Evolutionary conservation across 2,329 filamentous ascomycete species (phyloP), one percentile per base, ranked within the genome.

Genomic region (Talaromyces sp.): DNA sequence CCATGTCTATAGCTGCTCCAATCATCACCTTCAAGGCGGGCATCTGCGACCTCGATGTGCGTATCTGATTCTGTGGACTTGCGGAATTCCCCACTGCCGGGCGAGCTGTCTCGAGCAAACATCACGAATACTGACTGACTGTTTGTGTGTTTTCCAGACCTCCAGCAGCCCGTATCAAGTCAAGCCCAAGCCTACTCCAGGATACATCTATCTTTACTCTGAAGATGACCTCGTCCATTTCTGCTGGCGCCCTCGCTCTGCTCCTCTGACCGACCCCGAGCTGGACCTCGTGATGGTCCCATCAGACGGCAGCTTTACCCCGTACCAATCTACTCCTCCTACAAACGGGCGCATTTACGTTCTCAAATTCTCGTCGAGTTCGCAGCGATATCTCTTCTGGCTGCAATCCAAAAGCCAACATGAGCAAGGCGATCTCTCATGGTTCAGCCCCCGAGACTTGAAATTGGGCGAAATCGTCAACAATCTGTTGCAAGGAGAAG

Each of bases 21-120:
- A 84, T 96, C 72, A 93, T 98, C 74, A 96, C 92, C 17, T 98
- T 98, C 84, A 97, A 96, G 83, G 93, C 93, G 65, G 93, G 93
- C 76, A 86, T 85, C 75, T 98, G 93, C 79, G 87, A 95, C 58
- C 75, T 93, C 63, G 88, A 93, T 74, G 92, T 96, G 80, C 72
- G 89, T 82, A 43, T 24, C 43, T 41, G n/a, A 52, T 24, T 7
- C n/a, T 46, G 43, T 21, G n/a, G 24, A 27, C 17, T 26, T n/a
- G 19, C 26, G 26, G 38, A 51, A 27, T 54, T 46, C 14, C 54
- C 51, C 55, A 32, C 43, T 46, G 21, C 32, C 32, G 32, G 14
- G 8, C 26, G 24, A 61, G 55, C 59, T 61, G 43, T 38, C 27
- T 50, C 56, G 49, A 58, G 13, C 31, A 35, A 4, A 35, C 32